These are phyloP conservation scores for Grosmannia serpens DNA, from an alignment of 2,329 filamentous ascomycete genomes.

Conservation along the genomic window DNA sequence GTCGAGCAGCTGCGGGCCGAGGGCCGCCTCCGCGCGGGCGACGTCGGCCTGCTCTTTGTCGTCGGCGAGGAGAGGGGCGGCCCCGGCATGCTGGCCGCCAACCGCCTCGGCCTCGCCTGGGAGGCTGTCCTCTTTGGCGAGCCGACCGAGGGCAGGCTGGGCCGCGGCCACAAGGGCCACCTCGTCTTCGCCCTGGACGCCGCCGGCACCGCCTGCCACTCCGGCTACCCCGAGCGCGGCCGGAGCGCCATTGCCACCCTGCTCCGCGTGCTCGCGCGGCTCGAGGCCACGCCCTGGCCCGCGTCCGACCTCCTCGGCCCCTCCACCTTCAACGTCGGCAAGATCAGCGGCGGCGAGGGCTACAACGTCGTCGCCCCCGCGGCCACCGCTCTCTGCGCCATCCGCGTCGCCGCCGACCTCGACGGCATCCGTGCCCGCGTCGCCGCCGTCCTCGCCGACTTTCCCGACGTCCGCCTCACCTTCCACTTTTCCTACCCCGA, in stretches of 20 bases:
- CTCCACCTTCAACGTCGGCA: slow-evolving; percentile 2
- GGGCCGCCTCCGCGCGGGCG: background rate
- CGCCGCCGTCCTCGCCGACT: too few relatives aligned
- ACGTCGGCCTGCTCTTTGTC: background rate
- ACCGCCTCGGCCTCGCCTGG: background rate
- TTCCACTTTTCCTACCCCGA: too few relatives aligned
- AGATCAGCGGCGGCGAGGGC: background rate
- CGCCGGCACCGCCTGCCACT: background rate
- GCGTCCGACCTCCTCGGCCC: background rate
- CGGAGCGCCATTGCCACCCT: background rate
- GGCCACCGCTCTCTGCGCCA: background rate
- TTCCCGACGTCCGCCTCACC: too few relatives aligned
- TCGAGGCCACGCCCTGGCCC: background rate
- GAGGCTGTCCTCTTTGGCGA: slow-evolving; percentile 3
- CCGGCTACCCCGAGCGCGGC: slow-evolving; percentile 2
- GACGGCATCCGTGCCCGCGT: too few relatives aligned
- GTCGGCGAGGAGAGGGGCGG: slow-evolving; percentile 5
- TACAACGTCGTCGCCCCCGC: slow-evolving; percentile 1
- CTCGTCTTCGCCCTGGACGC: background rate
- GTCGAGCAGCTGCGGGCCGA: background rate
- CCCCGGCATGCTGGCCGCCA: slow-evolving; percentile 1
- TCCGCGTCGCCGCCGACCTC: background rate
- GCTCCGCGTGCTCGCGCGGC: background rate
- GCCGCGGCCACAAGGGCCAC: slow-evolving; percentile 1
- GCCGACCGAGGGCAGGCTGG: slow-evolving; percentile 2